Evolutionary conservation across 2,329 filamentous ascomycete species (phyloP), one percentile per base, ranked within the genome.

Genomic region (Epicoccum nigrum): DNA sequence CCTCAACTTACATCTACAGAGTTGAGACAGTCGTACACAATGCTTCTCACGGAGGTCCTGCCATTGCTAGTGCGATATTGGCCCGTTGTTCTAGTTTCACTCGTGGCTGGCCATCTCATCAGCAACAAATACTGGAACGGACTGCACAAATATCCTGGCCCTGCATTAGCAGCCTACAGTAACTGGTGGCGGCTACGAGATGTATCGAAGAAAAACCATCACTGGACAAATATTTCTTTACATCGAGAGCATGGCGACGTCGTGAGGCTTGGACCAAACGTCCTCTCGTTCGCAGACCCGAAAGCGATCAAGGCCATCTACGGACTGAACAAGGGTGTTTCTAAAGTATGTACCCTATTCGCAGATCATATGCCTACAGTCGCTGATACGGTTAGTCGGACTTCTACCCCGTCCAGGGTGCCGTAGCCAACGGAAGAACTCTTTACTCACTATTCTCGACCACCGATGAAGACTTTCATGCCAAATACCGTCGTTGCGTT

Each of bases 321-420:
- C 69, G 89, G 89, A 0, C 73, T 93, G 34, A 93, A 92, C 69
- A 92, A 92, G 72, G 88, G 89, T 0, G 88, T 91, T 60, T 76
- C 83, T 39, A 94, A 94, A 83, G 88, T 89, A 72, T 39, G 70
- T 55, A 13, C 27, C n/a, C n/a, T n/a, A n/a, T n/a, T 30, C 16
- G 7, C 16, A 33, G 7, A 8, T 3, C 1, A 4, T 13, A 5
- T 11, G 7, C 7, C 9, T n/a, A 1, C n/a, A 12, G 19, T 7
- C 16, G 19, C 55, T 63, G n/a, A 63, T 31, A 0, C 25, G 4
- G 4, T 6, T 45, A 90, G 86, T 91, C 88, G 23, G 86, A 89
- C 57, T 93, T 93, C 69, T 93, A 93, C 65, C 83, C 88, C 0
- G 87, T 92, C 3, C 89, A 92, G 67, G 85, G 90, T 71, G 85